Base-by-base conservation (phyloP, 2,329 filamentous ascomycete species). In the Parascedosporium putredinis region DNA sequence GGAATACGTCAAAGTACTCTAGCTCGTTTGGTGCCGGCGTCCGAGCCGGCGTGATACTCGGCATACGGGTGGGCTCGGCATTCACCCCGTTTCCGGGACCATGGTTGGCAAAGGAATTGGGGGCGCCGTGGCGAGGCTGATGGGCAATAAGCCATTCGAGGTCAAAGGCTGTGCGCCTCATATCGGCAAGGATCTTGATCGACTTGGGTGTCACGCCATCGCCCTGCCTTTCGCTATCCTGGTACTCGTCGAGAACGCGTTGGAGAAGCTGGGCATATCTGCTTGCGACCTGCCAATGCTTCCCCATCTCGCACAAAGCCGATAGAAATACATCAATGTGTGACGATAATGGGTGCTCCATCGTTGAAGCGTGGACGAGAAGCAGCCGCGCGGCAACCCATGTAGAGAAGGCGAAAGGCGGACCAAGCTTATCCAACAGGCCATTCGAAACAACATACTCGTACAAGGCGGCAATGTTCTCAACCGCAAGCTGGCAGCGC, bases 1-100 rank as follows among this genome's bases (percentile, higher is more conserved):
- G 88, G 62, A 96, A 95, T 0, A 95, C 86, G 58, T 95, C 89
- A 2, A 95, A 71, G 61, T 94, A 95, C 62, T 95, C 90, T 3
- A 95, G 71, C 60, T 95, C 88, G 56, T 93, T 88, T 1, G 85
- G 78, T 8, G 81, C 85, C 1, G 87, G 86, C 25, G 83, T 85
- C 54, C 80, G 76, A 1, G 78, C 76, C 1, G 81, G 79, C 1
- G 81, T 83, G 20, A 71, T 66, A 56, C 72, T 77, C 2, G 73
- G 68, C 42, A 76, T 57, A 3, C 74, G 67, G 20, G 25, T 53
- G 62, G 60, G 22, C 16, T 14, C 20, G 24, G 16, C 46, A n/a
- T 9, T 16, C 7, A 14, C 25, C 14, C 31, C 45, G 12, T n/a
- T 23, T 6, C 23, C 45, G 27, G 5, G 16, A 12, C 34, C 47